These are phyloP conservation scores for Macrocystidia cucumis DNA, from an alignment of 1,284 basidiomycete genomes.

Conservation along the genomic window DNA sequence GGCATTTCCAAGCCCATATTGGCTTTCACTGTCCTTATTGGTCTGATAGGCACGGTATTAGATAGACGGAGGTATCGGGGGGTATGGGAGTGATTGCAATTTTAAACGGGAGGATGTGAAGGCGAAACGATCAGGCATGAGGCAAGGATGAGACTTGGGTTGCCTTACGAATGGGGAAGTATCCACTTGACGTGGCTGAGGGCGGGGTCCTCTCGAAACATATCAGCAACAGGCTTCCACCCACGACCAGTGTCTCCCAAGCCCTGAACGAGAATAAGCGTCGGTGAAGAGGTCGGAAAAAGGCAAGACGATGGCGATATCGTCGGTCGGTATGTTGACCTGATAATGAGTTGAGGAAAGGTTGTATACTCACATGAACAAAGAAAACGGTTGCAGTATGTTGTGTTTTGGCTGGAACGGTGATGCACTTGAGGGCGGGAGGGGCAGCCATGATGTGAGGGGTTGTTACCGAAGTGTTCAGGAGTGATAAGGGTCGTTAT, in stretches of 20 bases:
- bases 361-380: slow-evolving; percentile 59
- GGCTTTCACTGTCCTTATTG: slow-evolving; percentile 51
- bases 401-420: slow-evolving; percentile 44
- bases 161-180: slow-evolving; percentile 65
- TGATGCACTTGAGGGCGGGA: slow-evolving; percentile 37
- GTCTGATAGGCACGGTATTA: slow-evolving; percentile 28
- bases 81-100: slow-evolving; percentile 1
- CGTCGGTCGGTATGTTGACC: too few relatives aligned
- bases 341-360: slow-evolving; percentile 4
- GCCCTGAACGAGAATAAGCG: slow-evolving; percentile 35
- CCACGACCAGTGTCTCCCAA: slow-evolving; percentile 71
- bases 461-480: slow-evolving; percentile 10
- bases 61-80: slow-evolving; percentile 7
- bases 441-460: slow-evolving; percentile 17
- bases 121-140: slow-evolving; percentile 4
- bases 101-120: slow-evolving; percentile 7
- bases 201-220: slow-evolving; percentile 36
- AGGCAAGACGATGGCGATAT: slow-evolving; percentile 5
- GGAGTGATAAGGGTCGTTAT: slow-evolving; percentile 10
- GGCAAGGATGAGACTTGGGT: too few relatives aligned
- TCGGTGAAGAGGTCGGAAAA: slow-evolving; percentile 4
- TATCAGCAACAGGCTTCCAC: slow-evolving; percentile 73
- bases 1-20: slow-evolving; percentile 67
- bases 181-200: slow-evolving; percentile 80
- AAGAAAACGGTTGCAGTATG: slow-evolving; percentile 89